Conservation (phyloP, 805 yeast species). For the Schizosaccharomyces octosporus region DNA sequence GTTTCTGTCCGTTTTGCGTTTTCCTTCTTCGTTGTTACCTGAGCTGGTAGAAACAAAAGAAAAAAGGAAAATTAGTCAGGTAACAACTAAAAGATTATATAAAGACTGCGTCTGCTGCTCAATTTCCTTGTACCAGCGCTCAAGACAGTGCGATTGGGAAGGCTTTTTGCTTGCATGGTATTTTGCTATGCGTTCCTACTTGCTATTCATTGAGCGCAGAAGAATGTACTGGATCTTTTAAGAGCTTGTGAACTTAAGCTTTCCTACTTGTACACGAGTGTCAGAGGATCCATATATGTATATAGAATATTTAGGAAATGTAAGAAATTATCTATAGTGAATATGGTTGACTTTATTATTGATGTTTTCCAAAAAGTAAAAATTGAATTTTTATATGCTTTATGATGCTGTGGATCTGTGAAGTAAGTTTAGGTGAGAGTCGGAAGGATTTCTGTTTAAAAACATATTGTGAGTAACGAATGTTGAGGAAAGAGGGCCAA, state of each 20-base stretch:
- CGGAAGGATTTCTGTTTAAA: neutral
- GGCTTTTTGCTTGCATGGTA: neutral
- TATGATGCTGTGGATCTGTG: too few relatives aligned
- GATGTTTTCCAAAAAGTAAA: too few relatives aligned
- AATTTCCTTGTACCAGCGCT: neutral
- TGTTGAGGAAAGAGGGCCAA: neutral
- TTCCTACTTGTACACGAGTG: neutral
- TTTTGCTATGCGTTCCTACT: neutral
- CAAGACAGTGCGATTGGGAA: neutral
- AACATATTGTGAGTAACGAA: neutral
- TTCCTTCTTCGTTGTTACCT: too few relatives aligned
- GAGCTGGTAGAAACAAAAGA: too few relatives aligned
- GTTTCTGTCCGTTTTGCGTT: too few relatives aligned
- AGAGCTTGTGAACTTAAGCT: neutral
- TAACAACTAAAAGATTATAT: neutral
- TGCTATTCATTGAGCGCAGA: constrained; percentile 1
- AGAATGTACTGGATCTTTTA: neutral
- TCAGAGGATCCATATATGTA: neutral
- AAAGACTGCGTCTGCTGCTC: neutral
- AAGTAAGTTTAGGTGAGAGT: neutral
- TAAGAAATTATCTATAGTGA: too few relatives aligned
- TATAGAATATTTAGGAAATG: neutral
- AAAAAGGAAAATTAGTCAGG: neutral
- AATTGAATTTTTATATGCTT: too few relatives aligned
- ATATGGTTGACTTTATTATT: too few relatives aligned